Evolutionary conservation across 345 rosid genomes (phyloP).

Genomic region (Brassica napus): Da-Ae NC_063448.1:24788501-24789000

Average conservation of each 20-base stretch:
- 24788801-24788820: background rate
- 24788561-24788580: slow-evolving; percentile 39
- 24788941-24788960: background rate
- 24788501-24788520: slow-evolving; percentile 53
- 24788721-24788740: slow-evolving; percentile 82
- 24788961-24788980: background rate
- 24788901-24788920: background rate
- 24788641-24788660: slow-evolving; percentile 66
- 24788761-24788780: slow-evolving; percentile 59
- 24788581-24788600: slow-evolving; percentile 45
- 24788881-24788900: background rate
- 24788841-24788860: slow-evolving; percentile 5
- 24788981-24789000: background rate
- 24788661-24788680: slow-evolving; percentile 88
- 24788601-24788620: slow-evolving; percentile 47
- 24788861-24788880: no score
- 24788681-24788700: slow-evolving; percentile 88
- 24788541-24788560: slow-evolving; percentile 53
- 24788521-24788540: slow-evolving; percentile 56
- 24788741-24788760: slow-evolving; percentile 64
- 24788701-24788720: slow-evolving; percentile 81
- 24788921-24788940: no score
- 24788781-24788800: slow-evolving; percentile 47
- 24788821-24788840: background rate
- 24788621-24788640: slow-evolving; percentile 34